Base-by-base conservation (phyloP, 108 stramenopile genomes). In the Fragilariopsis cylindrus region DNA sequence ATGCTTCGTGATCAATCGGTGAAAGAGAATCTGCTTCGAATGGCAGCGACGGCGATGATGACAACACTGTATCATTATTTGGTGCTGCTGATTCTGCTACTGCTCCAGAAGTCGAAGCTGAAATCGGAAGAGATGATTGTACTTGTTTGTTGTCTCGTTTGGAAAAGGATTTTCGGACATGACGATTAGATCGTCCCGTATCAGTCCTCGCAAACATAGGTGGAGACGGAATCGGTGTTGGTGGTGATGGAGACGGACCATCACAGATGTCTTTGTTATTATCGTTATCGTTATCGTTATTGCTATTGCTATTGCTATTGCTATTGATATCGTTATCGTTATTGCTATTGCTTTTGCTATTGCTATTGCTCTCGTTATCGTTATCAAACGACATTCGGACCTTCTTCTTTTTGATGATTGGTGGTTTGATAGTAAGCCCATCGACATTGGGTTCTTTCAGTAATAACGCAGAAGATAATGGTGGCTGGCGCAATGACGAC, bases 1-100 rank as follows among this genome's bases (percentile, higher is more conserved):
- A 63, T 7, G 40, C 46, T 45, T 63, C 62, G 62, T 63, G 62
- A 12, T 63, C 62, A 40, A 63, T 63, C 62, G 62, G 62, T 1
- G 62, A 63, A 1, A 63, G 62, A 11, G 43, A 18, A 11, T 21
- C 58, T 40, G 58, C 58, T 9, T 60, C 58, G 11, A 60, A 60
- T 30, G 21, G 58, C 30, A 18, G 9, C 58, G 16, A 11, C 52
- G 13, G 58, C 58, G 4, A 41, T 40, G 58, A 30, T 30, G 58
- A 30, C 30, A 30, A 30, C 30, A 2, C 30, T 30, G 30, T 2
- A 30, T 30, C 2, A 30, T 30, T 2, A 2, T 30, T 30, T 30
- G 30, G 30, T 30, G 30, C 30, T 30, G 30, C 30, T 30, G 30
- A 30, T 30, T 30, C 30, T 30, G 30, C 30, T 30, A 30, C 30